Base-by-base conservation (phyloP, 2,329 filamentous ascomycete genomes). In the Fusarium penzigii region DNA sequence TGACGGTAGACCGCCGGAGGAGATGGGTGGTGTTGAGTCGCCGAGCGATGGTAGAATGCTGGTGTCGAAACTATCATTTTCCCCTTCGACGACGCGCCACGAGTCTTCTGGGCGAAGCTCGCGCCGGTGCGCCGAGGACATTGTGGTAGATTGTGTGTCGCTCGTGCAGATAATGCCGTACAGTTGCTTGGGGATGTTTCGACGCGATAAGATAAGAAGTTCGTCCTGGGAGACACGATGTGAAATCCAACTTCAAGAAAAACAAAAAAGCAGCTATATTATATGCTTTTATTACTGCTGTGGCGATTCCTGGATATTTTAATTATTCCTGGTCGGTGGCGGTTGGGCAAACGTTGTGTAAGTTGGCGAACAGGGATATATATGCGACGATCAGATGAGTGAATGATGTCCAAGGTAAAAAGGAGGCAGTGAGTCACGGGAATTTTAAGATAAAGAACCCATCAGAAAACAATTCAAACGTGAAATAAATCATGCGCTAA, bases 1-100 rank as follows among this genome's bases (percentile, higher is more conserved):
- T 2, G 80, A 81, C 12, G 78, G 78, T n/a, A 68, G 46, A 17
- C 65, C 66, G 11, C 65, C 66, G 2, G 70, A 72, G 6, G 70
- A 65, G 45, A 53, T 65, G 53, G 41, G 73, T 70, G 62, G 74
- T 75, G 42, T 75, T 36, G 59, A 75, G 42, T 72, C 71, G 25
- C 48, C 68, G 29, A 78, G 66, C 34, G 76, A 73, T 8, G 77
- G 75, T 14, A 83, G 68, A 48, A 83, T 72, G 10, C 77, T 77
- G 6, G 80, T 82, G 59, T 83, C 81, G 64, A 84, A 84, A 62
- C 80, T 83, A 63, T 84, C 81, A 65, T 84, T 78, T 50, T 84
- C 81, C 63, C 78, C 80, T 52, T 85, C 82, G 12, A 85, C 80
- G 70, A 85, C 75, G 59, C 82, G 81, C 82, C 82, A 85, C 17